phyloP scores from a whole-genome alignment of 208 protist species.

The Angomonas deanei region DNA sequence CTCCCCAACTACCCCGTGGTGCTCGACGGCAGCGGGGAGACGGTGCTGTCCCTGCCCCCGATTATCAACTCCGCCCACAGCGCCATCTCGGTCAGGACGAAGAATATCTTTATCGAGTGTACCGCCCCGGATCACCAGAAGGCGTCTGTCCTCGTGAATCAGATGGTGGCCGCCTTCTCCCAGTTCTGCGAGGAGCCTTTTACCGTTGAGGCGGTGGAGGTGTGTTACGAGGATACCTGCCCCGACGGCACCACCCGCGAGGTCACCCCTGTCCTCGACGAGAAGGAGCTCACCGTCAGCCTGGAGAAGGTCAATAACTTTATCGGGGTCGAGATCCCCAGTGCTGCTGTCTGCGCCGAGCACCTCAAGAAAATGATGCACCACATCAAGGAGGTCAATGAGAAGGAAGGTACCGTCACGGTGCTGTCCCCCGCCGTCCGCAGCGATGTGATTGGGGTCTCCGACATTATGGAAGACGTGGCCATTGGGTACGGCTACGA shows the following conservation, averaged over 20 bases:
- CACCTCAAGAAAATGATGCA: slow-evolving; percentile 94
- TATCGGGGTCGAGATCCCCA: slow-evolving; percentile 86
- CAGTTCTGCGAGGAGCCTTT: slow-evolving; percentile 90
- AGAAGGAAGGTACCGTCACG: slow-evolving; percentile 45
- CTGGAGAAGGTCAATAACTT: slow-evolving; percentile 77
- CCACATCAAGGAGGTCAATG: slow-evolving; percentile 26
- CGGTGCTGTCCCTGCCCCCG: slow-evolving; percentile 97
- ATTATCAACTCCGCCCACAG: slow-evolving; percentile 99
- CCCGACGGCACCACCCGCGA: slow-evolving; percentile 58
- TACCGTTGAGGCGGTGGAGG: slow-evolving; percentile 82
- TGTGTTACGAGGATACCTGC: slow-evolving; percentile 66
- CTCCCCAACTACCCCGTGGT: slow-evolving; percentile 83
- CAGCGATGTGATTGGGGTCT: slow-evolving; percentile 94
- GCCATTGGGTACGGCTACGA: slow-evolving; percentile 97
- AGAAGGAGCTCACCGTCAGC: slow-evolving; percentile 34
- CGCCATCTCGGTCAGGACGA: slow-evolving; percentile 95
- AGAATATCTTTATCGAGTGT: slow-evolving; percentile 99
- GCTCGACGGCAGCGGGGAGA: slow-evolving; percentile 36
- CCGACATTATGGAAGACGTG: slow-evolving; percentile 98
- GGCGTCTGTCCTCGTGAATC: slow-evolving; percentile 95
- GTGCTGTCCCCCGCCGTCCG: slow-evolving; percentile 89
- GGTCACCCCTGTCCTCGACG: slow-evolving; percentile 66
- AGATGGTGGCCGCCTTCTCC: slow-evolving; percentile 95
- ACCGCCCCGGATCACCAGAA: slow-evolving; percentile 97
- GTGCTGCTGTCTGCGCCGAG: slow-evolving; percentile 50